These are phyloP conservation scores for Nitzschia sp. DNA, from an alignment of 108 stramenopile genomes.

Conservation along the genomic window DNA sequence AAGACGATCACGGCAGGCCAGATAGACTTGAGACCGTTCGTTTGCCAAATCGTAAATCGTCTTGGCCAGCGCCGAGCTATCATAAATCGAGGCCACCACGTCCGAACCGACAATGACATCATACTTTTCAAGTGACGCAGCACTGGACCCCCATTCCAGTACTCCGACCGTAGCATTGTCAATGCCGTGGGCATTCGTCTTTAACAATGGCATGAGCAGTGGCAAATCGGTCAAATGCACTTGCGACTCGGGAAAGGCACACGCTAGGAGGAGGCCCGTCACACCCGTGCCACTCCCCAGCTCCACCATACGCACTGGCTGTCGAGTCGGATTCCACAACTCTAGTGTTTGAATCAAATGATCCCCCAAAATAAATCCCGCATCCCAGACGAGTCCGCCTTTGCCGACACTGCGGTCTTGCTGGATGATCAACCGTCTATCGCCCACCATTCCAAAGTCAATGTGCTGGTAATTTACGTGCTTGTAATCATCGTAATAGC, in stretches of 20 bases:
- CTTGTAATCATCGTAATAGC: conserved; percentile 81
- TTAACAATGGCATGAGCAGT: conserved; percentile 55
- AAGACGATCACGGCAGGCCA: conserved; percentile 65
- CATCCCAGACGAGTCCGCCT: conserved; percentile 86
- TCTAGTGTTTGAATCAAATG: conserved; percentile 45
- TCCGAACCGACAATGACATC: conserved; percentile 82
- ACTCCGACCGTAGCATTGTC: conserved; percentile 34
- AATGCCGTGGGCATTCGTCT: conserved; percentile 45
- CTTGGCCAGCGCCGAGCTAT: conserved; percentile 61
- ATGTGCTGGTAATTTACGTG: conserved; percentile 71
- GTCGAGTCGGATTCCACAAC: neutral
- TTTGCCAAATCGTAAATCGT: conserved; percentile 65
- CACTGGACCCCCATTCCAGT: conserved; percentile 65
- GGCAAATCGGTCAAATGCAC: conserved; percentile 78
- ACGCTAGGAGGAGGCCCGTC: conserved; percentile 65
- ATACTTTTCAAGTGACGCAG: conserved; percentile 28
- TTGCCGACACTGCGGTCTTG: conserved; percentile 76
- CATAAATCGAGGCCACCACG: conserved; percentile 79
- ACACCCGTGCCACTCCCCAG: conserved; percentile 86
- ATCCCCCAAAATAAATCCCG: conserved; percentile 75
- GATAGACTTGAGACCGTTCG: conserved; percentile 54
- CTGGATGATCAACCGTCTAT: conserved; percentile 53
- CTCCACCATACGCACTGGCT: conserved; percentile 46
- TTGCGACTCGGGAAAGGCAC: conserved; percentile 35
- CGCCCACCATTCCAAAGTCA: conserved; percentile 49